Percentiles rank a stretch among this genome's conserved stretches.
phyloP scores from a whole-genome alignment of 768 basidiomycete genomes.

The Mycena epipterygia region DNA sequence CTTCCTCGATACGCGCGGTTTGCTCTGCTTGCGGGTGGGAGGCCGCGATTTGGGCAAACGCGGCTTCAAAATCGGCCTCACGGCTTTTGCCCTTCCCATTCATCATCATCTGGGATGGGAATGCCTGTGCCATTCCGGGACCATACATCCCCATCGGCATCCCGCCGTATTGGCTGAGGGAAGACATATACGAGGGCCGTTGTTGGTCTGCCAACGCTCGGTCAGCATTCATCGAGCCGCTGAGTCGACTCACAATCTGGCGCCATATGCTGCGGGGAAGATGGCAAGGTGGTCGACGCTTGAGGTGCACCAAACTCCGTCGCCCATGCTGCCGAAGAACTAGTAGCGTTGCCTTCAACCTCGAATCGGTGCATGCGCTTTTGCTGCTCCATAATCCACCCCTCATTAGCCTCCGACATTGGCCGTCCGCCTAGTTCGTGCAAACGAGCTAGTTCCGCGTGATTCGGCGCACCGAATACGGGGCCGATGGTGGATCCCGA shows the following conservation, averaged over 20 bases:
- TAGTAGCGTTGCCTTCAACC: conserved; percentile 48
- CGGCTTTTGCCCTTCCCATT: conserved; percentile 86
- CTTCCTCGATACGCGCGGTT: conserved; percentile 67
- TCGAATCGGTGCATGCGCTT: conserved; percentile 55
- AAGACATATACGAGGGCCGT: conserved; percentile 53
- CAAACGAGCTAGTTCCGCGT: conserved; percentile 41
- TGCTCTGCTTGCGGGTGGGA: conserved; percentile 61
- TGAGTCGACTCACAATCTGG: conserved; percentile 55
- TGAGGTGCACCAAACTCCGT: conserved; percentile 63
- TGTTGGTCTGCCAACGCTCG: conserved; percentile 53
- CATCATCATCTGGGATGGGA: conserved; percentile 56
- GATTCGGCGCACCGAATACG: conserved; percentile 38
- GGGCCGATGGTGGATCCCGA: conserved; percentile 47
- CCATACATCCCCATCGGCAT: conserved; percentile 54
- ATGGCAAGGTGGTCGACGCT: conserved; percentile 40
- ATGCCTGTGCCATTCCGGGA: conserved; percentile 44
- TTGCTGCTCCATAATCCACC: conserved; percentile 69
- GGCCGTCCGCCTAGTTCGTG: conserved; percentile 36
- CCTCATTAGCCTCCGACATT: conserved; percentile 57
- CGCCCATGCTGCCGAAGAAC: conserved; percentile 66
- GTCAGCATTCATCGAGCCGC: not conserved
- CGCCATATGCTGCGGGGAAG: conserved; percentile 52
- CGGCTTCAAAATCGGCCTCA: conserved; percentile 88
- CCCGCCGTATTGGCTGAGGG: conserved; percentile 51
- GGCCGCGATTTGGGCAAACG: conserved; percentile 78